Conservation (phyloP, 192 early-diverging fungal genomes). For the Phycomyces nitens region DNA sequence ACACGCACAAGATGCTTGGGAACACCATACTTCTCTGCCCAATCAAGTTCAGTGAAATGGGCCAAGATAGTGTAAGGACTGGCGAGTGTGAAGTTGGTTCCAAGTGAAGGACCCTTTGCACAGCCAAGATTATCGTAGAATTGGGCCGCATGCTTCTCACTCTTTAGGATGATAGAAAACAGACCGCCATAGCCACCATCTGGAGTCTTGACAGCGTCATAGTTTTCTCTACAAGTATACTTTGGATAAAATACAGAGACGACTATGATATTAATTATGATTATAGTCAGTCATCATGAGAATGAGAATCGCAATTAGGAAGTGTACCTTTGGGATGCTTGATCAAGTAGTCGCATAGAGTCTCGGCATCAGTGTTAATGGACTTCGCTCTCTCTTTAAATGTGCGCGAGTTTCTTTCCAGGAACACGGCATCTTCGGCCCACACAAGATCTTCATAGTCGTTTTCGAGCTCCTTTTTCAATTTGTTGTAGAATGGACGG, state of each 20-base stretch:
- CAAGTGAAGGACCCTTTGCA: constrained; percentile 92
- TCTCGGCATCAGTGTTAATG: constrained; percentile 82
- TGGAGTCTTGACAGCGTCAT: constrained; percentile 57
- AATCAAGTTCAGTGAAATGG: constrained; percentile 91
- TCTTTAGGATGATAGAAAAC: constrained; percentile 74
- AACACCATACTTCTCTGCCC: constrained; percentile 85
- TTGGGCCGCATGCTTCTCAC: constrained; percentile 47
- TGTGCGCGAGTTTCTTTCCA: constrained; percentile 91
- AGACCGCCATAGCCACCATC: constrained; percentile 82
- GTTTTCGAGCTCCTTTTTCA: constrained; percentile 51
- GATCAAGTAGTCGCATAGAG: constrained; percentile 65
- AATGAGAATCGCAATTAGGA: no score
- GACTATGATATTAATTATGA: constrained; percentile 45
- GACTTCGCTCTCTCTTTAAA: constrained; percentile 69
- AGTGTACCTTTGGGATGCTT: constrained; percentile 73
- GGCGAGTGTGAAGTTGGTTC: constrained; percentile 94
- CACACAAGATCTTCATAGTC: constrained; percentile 84
- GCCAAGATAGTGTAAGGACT: constrained; percentile 95
- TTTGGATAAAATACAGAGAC: constrained; percentile 81
- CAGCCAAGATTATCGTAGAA: constrained; percentile 83
- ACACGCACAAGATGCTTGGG: constrained; percentile 72
- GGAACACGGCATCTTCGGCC: constrained; percentile 90
- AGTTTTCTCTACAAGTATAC: constrained; percentile 64
- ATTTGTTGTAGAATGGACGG: constrained; percentile 44
- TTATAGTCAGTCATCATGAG: background rate